Conservation (phyloP, 2,329 filamentous ascomycete genomes). For the Fusarium sp. region DNA sequence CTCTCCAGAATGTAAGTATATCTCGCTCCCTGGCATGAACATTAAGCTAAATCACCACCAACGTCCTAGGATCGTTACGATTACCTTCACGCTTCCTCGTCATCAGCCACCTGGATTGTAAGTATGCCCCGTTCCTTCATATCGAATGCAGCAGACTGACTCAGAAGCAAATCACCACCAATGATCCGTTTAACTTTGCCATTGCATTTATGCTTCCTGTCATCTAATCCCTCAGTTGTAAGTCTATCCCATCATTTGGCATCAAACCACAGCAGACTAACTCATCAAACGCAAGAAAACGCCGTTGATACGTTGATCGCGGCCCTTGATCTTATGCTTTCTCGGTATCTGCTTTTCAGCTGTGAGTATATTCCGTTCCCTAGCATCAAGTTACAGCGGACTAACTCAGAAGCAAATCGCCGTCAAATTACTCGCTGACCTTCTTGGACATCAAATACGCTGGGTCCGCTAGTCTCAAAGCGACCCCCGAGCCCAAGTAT, state of each 20-base stretch:
- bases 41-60: too few relatives aligned
- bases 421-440: rapidly evolving
- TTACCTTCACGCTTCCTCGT: too few relatives aligned
- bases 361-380: neutral
- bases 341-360: neutral
- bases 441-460: neutral
- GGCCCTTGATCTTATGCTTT: too few relatives aligned
- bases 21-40: too few relatives aligned
- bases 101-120: too few relatives aligned
- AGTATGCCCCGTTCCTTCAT: too few relatives aligned
- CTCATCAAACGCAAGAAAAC: too few relatives aligned
- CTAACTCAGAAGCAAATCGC: neutral
- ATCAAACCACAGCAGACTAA: neutral
- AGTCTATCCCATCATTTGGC: rapidly evolving
- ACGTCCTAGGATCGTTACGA: too few relatives aligned
- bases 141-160: neutral
- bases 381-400: neutral
- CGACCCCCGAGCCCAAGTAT: rapidly evolving
- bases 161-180: neutral
- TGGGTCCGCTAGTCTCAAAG: neutral
- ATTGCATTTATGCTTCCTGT: too few relatives aligned
- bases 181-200: neutral
- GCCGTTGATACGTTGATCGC: too few relatives aligned
- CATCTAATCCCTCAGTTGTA: too few relatives aligned
- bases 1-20: too few relatives aligned